phyloP scores from a whole-genome alignment of 495 filamentous ascomycete genomes.

The Neurospora sp. region DNA sequence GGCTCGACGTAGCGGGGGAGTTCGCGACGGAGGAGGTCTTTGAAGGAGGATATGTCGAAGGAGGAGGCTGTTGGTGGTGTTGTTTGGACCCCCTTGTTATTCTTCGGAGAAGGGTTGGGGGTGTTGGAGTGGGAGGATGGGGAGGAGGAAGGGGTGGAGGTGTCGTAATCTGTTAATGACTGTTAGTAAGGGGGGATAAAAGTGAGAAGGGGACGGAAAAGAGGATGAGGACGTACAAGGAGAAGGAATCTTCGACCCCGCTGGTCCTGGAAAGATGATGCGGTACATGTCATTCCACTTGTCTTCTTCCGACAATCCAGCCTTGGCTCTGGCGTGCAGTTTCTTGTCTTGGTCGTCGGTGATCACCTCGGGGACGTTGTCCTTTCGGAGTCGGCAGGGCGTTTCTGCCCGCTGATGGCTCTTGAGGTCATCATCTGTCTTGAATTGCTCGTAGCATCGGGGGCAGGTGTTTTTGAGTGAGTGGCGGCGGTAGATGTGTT shows the following conservation, averaged over 20 bases:
- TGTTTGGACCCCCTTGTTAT: background rate
- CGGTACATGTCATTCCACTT: conserved; percentile 24
- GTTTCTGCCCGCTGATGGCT: conserved; percentile 27
- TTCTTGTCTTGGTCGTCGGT: conserved; percentile 20
- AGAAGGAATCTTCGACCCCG: background rate
- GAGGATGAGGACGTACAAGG: background rate
- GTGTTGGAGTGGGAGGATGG: background rate
- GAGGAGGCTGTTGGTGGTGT: background rate
- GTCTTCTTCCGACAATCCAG: conserved; percentile 11
- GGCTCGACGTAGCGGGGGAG: conserved; percentile 10
- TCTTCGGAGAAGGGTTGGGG: background rate
- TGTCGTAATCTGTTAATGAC: background rate
- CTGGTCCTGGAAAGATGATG: conserved; percentile 12
- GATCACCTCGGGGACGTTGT: conserved; percentile 11
- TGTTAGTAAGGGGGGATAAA: too few relatives aligned
- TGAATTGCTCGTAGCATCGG: conserved; percentile 30
- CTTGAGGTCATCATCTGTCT: conserved; percentile 24
- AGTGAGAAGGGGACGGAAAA: background rate
- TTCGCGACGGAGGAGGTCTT: conserved; percentile 10
- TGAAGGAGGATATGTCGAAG: background rate
- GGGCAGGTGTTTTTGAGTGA: conserved; percentile 26
- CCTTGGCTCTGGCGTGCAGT: conserved; percentile 14
- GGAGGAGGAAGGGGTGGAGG: background rate
- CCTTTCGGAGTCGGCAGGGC: conserved; percentile 18
- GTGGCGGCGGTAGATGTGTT: conserved; percentile 35